Conservation (phyloP, 2,329 filamentous ascomycete genomes). For the Ophiostoma perfectum region DNA sequence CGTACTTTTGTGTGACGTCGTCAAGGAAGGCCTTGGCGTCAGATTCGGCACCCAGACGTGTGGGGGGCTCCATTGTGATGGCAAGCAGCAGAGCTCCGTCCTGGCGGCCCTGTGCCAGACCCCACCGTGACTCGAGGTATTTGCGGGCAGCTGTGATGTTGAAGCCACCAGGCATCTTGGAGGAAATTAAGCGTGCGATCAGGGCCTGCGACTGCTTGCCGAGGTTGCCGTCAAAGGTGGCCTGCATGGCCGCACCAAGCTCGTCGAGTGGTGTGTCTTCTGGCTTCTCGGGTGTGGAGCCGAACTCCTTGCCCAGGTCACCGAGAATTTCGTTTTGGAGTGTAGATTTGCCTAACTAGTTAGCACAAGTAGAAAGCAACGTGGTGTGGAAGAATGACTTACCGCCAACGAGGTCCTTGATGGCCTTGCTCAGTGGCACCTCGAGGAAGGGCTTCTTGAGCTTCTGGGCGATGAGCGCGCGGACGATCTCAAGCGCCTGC, state of each 20-base stretch:
- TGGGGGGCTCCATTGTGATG: slow-evolving; percentile 84
- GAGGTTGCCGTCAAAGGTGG: slow-evolving; percentile 96
- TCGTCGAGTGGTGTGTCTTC: slow-evolving; percentile 97
- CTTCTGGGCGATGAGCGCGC: slow-evolving; percentile 89
- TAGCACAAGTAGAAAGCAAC: not conserved
- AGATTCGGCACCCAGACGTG: slow-evolving; percentile 79
- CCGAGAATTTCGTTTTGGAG: slow-evolving; percentile 98
- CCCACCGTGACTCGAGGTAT: slow-evolving; percentile 92
- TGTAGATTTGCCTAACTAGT: slow-evolving; percentile 77
- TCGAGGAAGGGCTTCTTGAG: slow-evolving; percentile 90
- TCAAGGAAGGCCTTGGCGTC: slow-evolving; percentile 94
- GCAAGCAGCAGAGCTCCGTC: slow-evolving; percentile 84
- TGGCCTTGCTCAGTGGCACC: slow-evolving; percentile 89
- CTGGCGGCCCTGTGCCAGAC: slow-evolving; percentile 77
- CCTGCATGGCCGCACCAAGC: slow-evolving; percentile 89
- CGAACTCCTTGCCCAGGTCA: slow-evolving; percentile 96
- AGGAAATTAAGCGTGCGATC: slow-evolving; percentile 90
- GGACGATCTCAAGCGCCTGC: slow-evolving; percentile 80
- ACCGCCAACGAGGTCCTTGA: slow-evolving; percentile 98
- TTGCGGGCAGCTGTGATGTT: slow-evolving; percentile 96
- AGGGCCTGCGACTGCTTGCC: slow-evolving; percentile 94
- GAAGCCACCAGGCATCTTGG: slow-evolving; percentile 99
- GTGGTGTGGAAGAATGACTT: slow-evolving; percentile 38
- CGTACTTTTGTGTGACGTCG: slow-evolving; percentile 83
- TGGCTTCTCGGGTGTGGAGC: slow-evolving; percentile 94